A percentile compares a stretch with the other conserved stretches of the same genome.
Evolutionary conservation across 441 rosid species (phyloP).

Genomic region (Gossypium gossypioides): DNA sequence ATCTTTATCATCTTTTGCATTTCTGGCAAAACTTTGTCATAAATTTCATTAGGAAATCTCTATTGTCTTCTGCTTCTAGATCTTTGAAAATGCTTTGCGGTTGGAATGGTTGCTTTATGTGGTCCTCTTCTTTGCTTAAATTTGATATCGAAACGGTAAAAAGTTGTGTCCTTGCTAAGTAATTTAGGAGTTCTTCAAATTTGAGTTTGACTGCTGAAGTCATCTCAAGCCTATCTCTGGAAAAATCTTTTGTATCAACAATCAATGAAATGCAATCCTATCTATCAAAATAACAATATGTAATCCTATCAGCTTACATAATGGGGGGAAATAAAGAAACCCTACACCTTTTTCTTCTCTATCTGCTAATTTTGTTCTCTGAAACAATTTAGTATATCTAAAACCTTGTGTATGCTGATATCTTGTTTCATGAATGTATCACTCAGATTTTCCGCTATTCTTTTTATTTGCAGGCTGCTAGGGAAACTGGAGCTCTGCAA

Average conservation of each 20-base stretch:
- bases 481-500: conserved; percentile 97
- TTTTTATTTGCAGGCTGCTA: conserved; percentile 63
- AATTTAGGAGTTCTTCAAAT: background rate
- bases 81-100: background rate
- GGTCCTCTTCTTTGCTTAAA: background rate
- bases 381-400: background rate
- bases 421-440: background rate
- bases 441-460: background rate
- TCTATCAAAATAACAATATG: background rate
- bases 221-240: background rate
- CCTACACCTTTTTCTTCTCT: background rate
- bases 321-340: background rate
- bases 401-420: background rate
- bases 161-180: background rate
- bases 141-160: background rate
- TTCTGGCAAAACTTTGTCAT: background rate
- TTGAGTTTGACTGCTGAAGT: conserved; percentile 4
- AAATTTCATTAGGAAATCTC: background rate
- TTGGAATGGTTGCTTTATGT: background rate
- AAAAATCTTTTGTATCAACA: background rate
- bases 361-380: conserved; percentile 7
- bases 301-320: background rate
- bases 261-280: background rate
- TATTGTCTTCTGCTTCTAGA: background rate
- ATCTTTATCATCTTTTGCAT: conserved; percentile 15